Base-by-base conservation (phyloP, 331 rosid genomes). In the Arachis monticola region DNA sequence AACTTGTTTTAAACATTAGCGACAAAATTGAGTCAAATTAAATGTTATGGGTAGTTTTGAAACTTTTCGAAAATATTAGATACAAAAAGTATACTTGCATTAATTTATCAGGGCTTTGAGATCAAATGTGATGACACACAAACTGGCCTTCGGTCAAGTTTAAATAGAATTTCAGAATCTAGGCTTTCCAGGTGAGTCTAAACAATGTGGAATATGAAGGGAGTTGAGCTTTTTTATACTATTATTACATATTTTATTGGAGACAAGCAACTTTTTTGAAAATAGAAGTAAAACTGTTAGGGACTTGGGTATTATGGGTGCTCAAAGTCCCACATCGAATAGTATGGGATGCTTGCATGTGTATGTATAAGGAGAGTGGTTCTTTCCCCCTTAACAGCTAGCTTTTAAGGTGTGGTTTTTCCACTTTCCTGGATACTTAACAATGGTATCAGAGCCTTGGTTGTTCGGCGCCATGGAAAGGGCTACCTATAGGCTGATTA, bases 151-250 rank as follows among this genome's bases (percentile, higher is more conserved):
- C 9, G n/a, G 1, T 50, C 60, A 8, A 38, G 48, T 22, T 45
- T 22, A 12, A 42, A 60, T 67, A 12, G 12, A 22, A 22, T 60
- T 60, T 68, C 67, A 52, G 42, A 73, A 67, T 67, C 60, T 32
- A 67, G 50, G 59, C 58, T 72, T 65, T 74, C 30, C 3, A 10
- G 35, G 7, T 67, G 58, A n/a, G 55, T n/a, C 44, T 17, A 40
- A 22, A 79, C 10, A 47, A 64, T 45, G 50, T 27, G 71, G 10
- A 30, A 70, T 60, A 67, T 27, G 60, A 11, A 60, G 17, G 2
- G 41, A 50, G 22, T 17, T 48, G n/a, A 60, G 38, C 32, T 68
- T 48, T 6, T 46, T 48, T 14, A 70, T 35, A 45, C 13, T 46
- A 8, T 14, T 8, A 14, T 53, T 5, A 0, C 10, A 3, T 61